Percentiles rank a stretch among this genome's conserved stretches.
Evolutionary conservation across 2,329 filamentous ascomycete species (phyloP).

Genomic region (Penicillium palitans): DNA sequence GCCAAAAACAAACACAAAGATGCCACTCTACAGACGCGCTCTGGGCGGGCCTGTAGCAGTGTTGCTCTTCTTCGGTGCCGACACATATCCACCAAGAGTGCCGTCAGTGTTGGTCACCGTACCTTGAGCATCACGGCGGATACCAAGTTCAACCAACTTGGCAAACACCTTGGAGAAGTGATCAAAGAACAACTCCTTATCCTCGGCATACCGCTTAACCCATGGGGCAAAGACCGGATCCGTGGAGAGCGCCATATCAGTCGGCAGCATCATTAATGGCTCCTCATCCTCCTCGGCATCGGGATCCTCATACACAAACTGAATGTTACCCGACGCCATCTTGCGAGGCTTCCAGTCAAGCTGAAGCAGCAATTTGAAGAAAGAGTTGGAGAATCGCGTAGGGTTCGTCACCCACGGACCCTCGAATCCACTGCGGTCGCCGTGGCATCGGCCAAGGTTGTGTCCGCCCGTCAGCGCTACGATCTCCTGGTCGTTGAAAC

Average conservation of each 20-base stretch:
- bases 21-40: constrained; percentile 29
- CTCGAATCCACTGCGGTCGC: constrained; percentile 57
- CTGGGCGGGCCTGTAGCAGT: constrained; percentile 30
- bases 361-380: constrained; percentile 55
- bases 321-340: constrained; percentile 53
- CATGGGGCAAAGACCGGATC: constrained; percentile 57
- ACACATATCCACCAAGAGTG: constrained; percentile 55
- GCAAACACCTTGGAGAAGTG: constrained; percentile 61
- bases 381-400: constrained; percentile 60
- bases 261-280: constrained; percentile 67
- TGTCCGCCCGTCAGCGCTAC: constrained; percentile 59
- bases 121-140: constrained; percentile 55
- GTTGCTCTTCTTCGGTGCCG: constrained; percentile 59
- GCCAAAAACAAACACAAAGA: constrained; percentile 1
- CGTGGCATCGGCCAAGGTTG: constrained; percentile 58
- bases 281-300: constrained; percentile 51
- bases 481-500: constrained; percentile 62
- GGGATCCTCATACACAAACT: constrained; percentile 62
- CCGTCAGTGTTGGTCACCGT: constrained; percentile 59
- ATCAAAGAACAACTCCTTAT: constrained; percentile 63
- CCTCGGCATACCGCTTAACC: constrained; percentile 60
- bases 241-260: constrained; percentile 59
- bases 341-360: constrained; percentile 58
- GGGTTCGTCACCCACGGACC: constrained; percentile 62
- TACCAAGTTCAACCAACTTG: constrained; percentile 63